Evolutionary conservation across 441 rosid species (phyloP).

Genomic region (Pelargonium citronellum): DNA sequence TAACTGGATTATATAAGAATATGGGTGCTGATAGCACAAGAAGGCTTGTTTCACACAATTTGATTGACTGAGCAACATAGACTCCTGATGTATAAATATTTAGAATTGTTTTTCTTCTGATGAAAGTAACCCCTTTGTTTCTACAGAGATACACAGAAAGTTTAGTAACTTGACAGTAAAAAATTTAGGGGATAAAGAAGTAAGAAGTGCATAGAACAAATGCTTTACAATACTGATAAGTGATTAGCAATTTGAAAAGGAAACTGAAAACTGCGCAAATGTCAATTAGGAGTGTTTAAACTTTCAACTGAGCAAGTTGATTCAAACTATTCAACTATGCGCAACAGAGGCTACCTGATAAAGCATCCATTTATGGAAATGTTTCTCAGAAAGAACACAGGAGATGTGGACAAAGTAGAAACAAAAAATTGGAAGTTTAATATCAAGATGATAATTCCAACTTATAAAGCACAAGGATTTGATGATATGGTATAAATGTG

Average conservation of each 20-base stretch:
- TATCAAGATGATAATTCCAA: not conserved
- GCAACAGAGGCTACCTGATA: not conserved
- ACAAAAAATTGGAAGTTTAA: not conserved
- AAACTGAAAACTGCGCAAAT: not conserved
- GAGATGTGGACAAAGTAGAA: not conserved
- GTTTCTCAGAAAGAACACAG: not conserved
- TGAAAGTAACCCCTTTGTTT: not conserved
- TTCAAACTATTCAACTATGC: not conserved
- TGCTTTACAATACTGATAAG: not conserved
- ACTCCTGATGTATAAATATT: not conserved
- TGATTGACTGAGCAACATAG: not conserved
- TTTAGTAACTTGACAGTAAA: not conserved
- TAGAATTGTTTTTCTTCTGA: slow-evolving; percentile 1
- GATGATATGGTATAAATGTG: slow-evolving; percentile 4
- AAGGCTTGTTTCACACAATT: slow-evolving; percentile 9
- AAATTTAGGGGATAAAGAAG: not conserved
- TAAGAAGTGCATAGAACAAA: not conserved
- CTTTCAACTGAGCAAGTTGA: not conserved
- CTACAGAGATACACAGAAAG: not conserved
- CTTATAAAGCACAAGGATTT: not conserved
- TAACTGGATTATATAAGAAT: slow-evolving; percentile 9
- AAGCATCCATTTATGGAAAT: not conserved
- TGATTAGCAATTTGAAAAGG: not conserved
- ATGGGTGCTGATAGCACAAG: slow-evolving; percentile 8
- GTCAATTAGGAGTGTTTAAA: not conserved